Conservation (phyloP, 2,329 filamentous ascomycete species). For the Colletotrichum salicis region DNA sequence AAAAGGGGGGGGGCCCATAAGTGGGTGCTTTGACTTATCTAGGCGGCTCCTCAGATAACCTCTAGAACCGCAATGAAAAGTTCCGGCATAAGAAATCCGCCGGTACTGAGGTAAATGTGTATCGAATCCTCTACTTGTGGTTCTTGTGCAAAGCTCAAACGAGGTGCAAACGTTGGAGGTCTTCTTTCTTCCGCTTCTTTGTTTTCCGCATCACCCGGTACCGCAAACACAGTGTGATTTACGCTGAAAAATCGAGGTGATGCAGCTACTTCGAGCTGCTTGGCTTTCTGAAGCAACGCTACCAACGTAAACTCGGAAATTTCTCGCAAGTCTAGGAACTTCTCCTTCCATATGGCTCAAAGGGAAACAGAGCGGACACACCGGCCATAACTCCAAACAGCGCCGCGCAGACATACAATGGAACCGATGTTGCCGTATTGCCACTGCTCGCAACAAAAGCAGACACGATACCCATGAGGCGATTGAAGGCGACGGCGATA, state of each 20-base stretch:
- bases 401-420: slow-evolving; percentile 76
- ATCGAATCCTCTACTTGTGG: no score
- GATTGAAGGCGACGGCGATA: slow-evolving; percentile 75
- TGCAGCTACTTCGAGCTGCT: no score
- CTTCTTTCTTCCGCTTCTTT: no score
- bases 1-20: no score
- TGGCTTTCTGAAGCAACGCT: neutral
- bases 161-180: no score
- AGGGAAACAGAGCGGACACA: slow-evolving; percentile 69
- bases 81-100: no score
- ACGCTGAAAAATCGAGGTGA: no score
- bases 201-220: no score
- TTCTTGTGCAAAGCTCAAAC: no score
- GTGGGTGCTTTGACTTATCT: no score
- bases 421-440: slow-evolving; percentile 69
- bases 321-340: slow-evolving; percentile 50
- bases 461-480: slow-evolving; percentile 79
- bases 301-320: neutral
- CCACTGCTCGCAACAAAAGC: slow-evolving; percentile 74
- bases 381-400: slow-evolving; percentile 71
- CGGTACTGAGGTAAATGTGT: no score
- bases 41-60: neutral
- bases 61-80: neutral
- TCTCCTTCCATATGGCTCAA: slow-evolving; percentile 71
- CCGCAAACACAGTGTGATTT: no score